Evolutionary conservation across 2,329 filamentous ascomycete genomes (phyloP).

Genomic region (Lachnellula occidentalis): DNA sequence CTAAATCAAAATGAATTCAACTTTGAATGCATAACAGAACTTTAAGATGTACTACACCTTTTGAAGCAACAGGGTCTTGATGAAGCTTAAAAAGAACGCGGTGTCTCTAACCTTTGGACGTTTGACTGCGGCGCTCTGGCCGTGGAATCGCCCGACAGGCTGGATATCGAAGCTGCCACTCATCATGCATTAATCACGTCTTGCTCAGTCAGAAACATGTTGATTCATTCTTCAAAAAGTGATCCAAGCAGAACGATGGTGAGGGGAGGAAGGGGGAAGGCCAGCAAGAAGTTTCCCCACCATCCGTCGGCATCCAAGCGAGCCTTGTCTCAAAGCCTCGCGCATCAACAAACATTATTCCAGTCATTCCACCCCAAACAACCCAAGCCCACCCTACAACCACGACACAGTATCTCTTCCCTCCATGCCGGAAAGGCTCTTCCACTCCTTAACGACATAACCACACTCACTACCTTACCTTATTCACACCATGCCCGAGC

Average conservation of each 20-base stretch:
- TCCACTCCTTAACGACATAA: not conserved
- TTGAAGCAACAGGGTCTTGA: not conserved
- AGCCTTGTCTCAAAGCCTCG: constrained; percentile 6
- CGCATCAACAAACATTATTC: not conserved
- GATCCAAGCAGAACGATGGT: not conserved
- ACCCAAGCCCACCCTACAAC: constrained; percentile 3
- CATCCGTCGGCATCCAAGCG: constrained; percentile 7
- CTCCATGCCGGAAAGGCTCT: not conserved
- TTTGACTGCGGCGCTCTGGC: constrained; percentile 64
- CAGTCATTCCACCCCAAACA: constrained; percentile 1
- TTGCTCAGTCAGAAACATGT: not conserved
- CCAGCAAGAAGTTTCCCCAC: not conserved
- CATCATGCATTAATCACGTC: constrained; percentile 17
- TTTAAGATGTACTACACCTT: not conserved
- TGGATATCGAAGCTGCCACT: constrained; percentile 55
- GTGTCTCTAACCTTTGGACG: constrained; percentile 57
- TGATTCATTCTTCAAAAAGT: no score
- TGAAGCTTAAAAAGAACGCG: not conserved
- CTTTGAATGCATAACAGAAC: no score
- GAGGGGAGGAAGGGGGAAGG: not conserved
- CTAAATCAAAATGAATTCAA: not conserved
- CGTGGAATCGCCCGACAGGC: constrained; percentile 63
- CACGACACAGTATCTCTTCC: not conserved
- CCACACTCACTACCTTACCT: no score
- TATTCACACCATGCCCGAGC: constrained; percentile 24